Evolutionary conservation across 169 alveolate genomes (phyloP), one percentile per base, ranked within the genome.

Genomic region (Plasmodium inui): DNA sequence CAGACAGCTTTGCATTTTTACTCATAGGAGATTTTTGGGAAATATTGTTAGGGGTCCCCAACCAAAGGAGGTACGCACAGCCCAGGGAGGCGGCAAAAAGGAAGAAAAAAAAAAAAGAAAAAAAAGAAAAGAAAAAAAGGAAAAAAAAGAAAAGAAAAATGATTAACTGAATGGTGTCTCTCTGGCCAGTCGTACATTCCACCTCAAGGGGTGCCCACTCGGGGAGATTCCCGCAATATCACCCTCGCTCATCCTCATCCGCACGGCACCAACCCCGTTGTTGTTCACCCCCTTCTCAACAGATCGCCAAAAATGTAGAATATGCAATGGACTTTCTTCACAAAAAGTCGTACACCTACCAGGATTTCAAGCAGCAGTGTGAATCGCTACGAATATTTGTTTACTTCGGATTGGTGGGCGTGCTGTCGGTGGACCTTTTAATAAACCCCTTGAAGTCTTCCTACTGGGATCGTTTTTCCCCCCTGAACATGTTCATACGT

Each of bases 321-420:
- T 96, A 95, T 84, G 97, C 96, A 26, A 89, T 93, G 84, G 93
- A 95, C 78, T 61, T 95, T 37, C 93, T 96, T 28, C 93, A 95
- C 74, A 93, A 82, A 57, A 91, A 85, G 14, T 53, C 95, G 67
- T 76, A 93, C 57, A 92, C 96, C 6, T 95, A 96, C 55, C 72
- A 90, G 8, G 97, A 96, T 46, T 95, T 96, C 93, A 95, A 95
- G 14, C 95, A 95, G 74, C 90, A 96, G 39, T 96, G 95, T 34
- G 97, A 96, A 32, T 89, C 97, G 34, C 34, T 96, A 9, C 82
- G 97, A 44, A 55, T 96, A 72, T 93, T 96, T 81, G 86, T 94
- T 10, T 96, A 95, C 80, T 96, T 96, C 94, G 97, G 96, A 22
- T 61, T 96, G 53, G 95, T 96, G 26, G 70, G 92, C 53, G 92